Conservation (phyloP, 768 basidiomycete genomes). For the Royoungia palumana region DNA sequence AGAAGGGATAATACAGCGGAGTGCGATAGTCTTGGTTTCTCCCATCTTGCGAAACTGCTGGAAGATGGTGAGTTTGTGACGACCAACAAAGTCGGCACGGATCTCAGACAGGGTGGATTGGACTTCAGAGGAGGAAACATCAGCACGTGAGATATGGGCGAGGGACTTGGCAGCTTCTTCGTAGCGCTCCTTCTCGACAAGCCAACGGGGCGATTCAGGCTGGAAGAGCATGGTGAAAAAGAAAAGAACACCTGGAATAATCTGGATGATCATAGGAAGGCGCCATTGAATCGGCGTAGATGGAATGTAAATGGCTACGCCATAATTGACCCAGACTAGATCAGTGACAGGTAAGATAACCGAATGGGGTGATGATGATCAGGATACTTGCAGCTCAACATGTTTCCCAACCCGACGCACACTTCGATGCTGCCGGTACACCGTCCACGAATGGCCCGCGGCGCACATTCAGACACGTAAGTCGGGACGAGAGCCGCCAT, state of each 20-base stretch:
- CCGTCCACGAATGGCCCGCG: conserved; percentile 36
- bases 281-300: conserved; percentile 35
- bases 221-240: conserved; percentile 36
- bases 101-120: conserved; percentile 35
- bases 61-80: conserved; percentile 21
- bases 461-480: conserved; percentile 38
- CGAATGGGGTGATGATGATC: neutral
- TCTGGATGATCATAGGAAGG: conserved; percentile 34
- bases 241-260: conserved; percentile 40
- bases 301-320: conserved; percentile 24
- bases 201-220: conserved; percentile 42
- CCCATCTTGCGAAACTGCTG: conserved; percentile 35
- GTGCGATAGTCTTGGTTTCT: conserved; percentile 26
- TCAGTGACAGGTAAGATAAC: conserved; percentile 1
- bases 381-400: conserved; percentile 32
- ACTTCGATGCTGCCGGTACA: conserved; percentile 35
- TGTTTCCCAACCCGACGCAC: conserved; percentile 32
- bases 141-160: conserved; percentile 26
- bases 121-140: conserved; percentile 27
- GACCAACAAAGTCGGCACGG: conserved; percentile 33
- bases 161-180: conserved; percentile 34
- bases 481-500: conserved; percentile 35
- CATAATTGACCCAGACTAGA: conserved; percentile 38
- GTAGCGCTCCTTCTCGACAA: conserved; percentile 34
- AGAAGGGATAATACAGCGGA: conserved; percentile 32